Percentiles rank a stretch among this genome's conserved stretches.
Conservation (phyloP, 192 early-diverging fungal genomes). For the Martensiomyces pterosporus region DNA sequence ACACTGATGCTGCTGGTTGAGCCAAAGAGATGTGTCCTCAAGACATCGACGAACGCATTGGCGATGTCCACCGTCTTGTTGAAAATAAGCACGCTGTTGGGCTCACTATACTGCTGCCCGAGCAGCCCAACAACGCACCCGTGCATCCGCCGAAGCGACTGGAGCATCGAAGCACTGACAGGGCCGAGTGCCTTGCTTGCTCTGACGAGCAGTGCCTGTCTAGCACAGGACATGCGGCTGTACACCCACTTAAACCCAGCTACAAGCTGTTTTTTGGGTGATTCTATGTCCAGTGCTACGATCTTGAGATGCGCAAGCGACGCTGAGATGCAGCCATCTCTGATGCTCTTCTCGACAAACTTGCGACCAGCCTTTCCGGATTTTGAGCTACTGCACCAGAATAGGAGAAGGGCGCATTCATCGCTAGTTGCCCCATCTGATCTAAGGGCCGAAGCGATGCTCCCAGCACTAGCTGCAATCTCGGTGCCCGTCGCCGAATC, state of each 20-base stretch:
- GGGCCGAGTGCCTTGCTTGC: constrained; percentile 15
- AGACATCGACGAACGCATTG: constrained; percentile 14
- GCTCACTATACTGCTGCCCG: no score
- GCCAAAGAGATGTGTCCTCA: constrained; percentile 16
- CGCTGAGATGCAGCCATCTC: constrained; percentile 9
- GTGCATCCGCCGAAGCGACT: constrained; percentile 19
- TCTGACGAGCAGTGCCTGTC: constrained; percentile 8
- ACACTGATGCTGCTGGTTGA: not conserved
- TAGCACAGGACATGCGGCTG: constrained; percentile 17
- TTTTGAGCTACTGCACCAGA: constrained; percentile 23
- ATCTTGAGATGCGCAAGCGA: constrained; percentile 7
- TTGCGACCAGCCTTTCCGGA: constrained; percentile 10
- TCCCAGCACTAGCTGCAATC: constrained; percentile 5
- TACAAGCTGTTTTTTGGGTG: constrained; percentile 32
- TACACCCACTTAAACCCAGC: constrained; percentile 30
- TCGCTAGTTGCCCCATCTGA: no score
- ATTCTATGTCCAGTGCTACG: constrained; percentile 18
- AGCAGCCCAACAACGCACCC: constrained; percentile 13
- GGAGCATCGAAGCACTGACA: constrained; percentile 8
- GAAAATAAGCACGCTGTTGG: no score
- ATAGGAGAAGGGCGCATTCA: constrained; percentile 34
- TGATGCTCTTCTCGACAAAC: constrained; percentile 9
- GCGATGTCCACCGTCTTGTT: constrained; percentile 20
- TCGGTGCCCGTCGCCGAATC: not conserved
- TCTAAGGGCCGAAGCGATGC: no score